Base-by-base conservation (phyloP, 495 filamentous ascomycete genomes). In the Bacidia gigantensis region DNA sequence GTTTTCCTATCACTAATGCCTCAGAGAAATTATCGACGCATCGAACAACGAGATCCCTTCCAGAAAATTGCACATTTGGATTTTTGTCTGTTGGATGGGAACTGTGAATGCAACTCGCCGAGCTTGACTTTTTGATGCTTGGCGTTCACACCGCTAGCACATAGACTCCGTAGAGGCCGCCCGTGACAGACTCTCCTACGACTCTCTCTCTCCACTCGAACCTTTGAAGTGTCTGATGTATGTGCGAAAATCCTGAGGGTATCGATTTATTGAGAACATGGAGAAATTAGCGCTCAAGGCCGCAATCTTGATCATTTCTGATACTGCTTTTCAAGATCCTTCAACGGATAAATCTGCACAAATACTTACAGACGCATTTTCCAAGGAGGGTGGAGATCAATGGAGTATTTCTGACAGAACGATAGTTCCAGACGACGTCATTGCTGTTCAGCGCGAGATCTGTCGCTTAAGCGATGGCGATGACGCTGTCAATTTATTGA, bases 301-400 rank as follows among this genome's bases (percentile, higher is more conserved):
- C 24, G 85, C 81, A 12, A 85, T 98, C 41, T 74, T 98, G 29
- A 76, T 97, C 59, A 76, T 98, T 41, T 97, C 92, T 1, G 92
- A 94, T 48, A 97, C 93, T n/a, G 92, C 92, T 29, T 80, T 80
- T 22, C 69, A 79, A 58, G 83, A 95, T 67, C 83, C 89, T 0
- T 78, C 83, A 17, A 80, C 87, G 2, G 92, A 98, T 68, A 73
- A 76, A 50, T 79, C 84, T 17, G 74, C 77, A 11, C 69, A 70
- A 23, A 69, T 75, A 14, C 74, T 97, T 18, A 69, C 75, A 3
- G 71, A 82, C 24, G 76, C 85, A 23, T 86, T 97, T 60, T 66
- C 73, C 26, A 64, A 69, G 18, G 77, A 82, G 53, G 82, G 80
- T 41, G 68, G 65, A 9, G 72, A 67, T 18, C 72, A 74, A 62